Conservation (phyloP, 345 rosid genomes). For the Euphorbia pulcherrima region DNA sequence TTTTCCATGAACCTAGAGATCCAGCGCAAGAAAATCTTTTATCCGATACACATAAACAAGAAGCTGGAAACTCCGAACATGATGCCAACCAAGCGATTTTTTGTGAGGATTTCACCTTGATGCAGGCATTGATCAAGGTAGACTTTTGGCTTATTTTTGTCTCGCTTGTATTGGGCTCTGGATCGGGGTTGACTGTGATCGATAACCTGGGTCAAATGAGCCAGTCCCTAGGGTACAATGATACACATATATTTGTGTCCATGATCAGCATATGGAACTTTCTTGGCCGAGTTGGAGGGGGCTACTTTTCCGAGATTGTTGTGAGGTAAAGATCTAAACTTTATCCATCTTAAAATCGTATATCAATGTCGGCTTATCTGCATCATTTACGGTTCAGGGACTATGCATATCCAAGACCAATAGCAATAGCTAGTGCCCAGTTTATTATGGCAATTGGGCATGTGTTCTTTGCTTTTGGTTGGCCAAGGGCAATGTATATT, state of each 20-base stretch:
- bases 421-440: slow-evolving; percentile 82
- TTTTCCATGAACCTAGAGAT: slow-evolving; percentile 37
- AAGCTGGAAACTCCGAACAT: slow-evolving; percentile 44
- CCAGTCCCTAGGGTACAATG: slow-evolving; percentile 82
- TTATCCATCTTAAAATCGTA: slow-evolving; percentile 3
- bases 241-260: slow-evolving; percentile 81
- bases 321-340: slow-evolving; percentile 50
- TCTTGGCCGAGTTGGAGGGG: slow-evolving; percentile 93
- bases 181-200: slow-evolving; percentile 92
- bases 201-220: slow-evolving; percentile 99
- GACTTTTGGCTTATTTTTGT: slow-evolving; percentile 92
- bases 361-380: too few species aligned
- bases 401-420: slow-evolving; percentile 82
- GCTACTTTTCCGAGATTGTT: slow-evolving; percentile 87
- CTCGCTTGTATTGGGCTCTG: slow-evolving; percentile 84
- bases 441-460: slow-evolving; percentile 85
- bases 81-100: slow-evolving; percentile 49
- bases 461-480: slow-evolving; percentile 78
- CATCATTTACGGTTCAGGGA: slow-evolving; percentile 43
- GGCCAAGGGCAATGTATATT: slow-evolving; percentile 88
- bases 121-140: slow-evolving; percentile 83
- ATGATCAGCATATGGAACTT: slow-evolving; percentile 99
- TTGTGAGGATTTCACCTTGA: slow-evolving; percentile 90
- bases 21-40: slow-evolving; percentile 59
- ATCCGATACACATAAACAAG: too few species aligned